These are phyloP conservation scores for Populus tomentosa DNA, from an alignment of 441 rosid genomes.

Conservation along the genomic window DNA sequence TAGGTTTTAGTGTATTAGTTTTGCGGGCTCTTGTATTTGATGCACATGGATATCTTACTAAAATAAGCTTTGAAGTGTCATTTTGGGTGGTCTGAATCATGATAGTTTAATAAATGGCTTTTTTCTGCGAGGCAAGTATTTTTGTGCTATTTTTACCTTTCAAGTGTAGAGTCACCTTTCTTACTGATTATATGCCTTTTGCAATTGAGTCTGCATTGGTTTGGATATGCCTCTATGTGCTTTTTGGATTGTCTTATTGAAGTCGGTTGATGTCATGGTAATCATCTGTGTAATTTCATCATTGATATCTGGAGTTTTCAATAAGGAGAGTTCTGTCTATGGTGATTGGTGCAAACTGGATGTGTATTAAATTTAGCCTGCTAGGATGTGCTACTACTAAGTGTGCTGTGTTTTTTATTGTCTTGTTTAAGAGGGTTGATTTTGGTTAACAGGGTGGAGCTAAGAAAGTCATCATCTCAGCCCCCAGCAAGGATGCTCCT, in stretches of 20 bases:
- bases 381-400: not conserved
- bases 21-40: not conserved
- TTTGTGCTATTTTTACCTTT: not conserved
- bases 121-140: not conserved
- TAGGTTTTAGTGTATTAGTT: not conserved
- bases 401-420: not conserved
- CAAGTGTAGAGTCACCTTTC: not conserved
- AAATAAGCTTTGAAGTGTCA: not conserved
- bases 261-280: not conserved
- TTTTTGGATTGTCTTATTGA: not conserved
- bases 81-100: not conserved
- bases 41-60: no score
- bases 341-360: not conserved
- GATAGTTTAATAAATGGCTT: not conserved
- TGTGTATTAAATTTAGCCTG: not conserved
- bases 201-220: not conserved
- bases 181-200: not conserved
- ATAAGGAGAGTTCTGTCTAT: not conserved
- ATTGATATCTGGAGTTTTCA: not conserved
- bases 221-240: not conserved
- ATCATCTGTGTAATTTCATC: not conserved
- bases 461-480: slow-evolving; percentile 79
- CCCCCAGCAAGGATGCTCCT: slow-evolving; percentile 93
- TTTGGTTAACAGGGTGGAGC: slow-evolving; percentile 65
- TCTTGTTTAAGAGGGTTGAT: not conserved